Evolutionary conservation across 352 stramenopile genomes (phyloP).

Genomic region (Phytophthora pistaciae): DNA sequence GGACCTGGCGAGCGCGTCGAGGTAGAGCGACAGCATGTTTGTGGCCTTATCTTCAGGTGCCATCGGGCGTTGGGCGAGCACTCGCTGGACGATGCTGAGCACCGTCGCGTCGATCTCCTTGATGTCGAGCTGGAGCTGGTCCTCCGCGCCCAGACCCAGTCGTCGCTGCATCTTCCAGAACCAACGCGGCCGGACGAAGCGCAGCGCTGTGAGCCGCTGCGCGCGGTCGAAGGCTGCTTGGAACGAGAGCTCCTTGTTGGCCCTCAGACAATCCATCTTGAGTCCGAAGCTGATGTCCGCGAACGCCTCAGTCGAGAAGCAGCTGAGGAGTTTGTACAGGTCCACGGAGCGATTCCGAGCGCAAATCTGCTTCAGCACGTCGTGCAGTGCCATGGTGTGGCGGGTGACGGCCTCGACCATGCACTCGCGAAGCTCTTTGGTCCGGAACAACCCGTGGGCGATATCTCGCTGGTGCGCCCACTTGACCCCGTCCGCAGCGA

Average conservation of each 20-base stretch:
- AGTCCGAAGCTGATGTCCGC: slow-evolving; percentile 77
- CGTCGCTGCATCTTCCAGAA: slow-evolving; percentile 61
- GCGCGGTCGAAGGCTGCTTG: slow-evolving; percentile 63
- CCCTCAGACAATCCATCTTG: slow-evolving; percentile 44
- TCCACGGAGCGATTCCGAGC: slow-evolving; percentile 37
- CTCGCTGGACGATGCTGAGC: slow-evolving; percentile 48
- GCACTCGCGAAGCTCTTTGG: slow-evolving; percentile 43
- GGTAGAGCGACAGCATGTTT: slow-evolving; percentile 42
- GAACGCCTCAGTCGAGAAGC: slow-evolving; percentile 77
- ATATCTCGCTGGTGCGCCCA: slow-evolving; percentile 83
- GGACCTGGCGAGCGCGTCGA: slow-evolving; percentile 43
- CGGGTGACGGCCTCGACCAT: slow-evolving; percentile 46
- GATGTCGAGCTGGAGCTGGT: slow-evolving; percentile 48
- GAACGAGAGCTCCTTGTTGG: slow-evolving; percentile 57
- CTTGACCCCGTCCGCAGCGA: slow-evolving; percentile 58
- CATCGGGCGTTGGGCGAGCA: slow-evolving; percentile 23
- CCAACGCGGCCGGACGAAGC: slow-evolving; percentile 51
- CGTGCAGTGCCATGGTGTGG: slow-evolving; percentile 32
- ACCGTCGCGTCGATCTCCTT: slow-evolving; percentile 51
- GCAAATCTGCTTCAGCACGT: slow-evolving; percentile 27
- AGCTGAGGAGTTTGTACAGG: slow-evolving; percentile 54
- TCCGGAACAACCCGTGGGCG: slow-evolving; percentile 84
- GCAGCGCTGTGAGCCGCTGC: slow-evolving; percentile 40
- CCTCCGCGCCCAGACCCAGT: slow-evolving; percentile 46
- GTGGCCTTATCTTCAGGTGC: slow-evolving; percentile 9